A percentile compares a stretch with the other conserved stretches of the same genome.
Evolutionary conservation across 371 early-diverging fungal genomes (phyloP).

Genomic region (Chytridiales sp.): DNA sequence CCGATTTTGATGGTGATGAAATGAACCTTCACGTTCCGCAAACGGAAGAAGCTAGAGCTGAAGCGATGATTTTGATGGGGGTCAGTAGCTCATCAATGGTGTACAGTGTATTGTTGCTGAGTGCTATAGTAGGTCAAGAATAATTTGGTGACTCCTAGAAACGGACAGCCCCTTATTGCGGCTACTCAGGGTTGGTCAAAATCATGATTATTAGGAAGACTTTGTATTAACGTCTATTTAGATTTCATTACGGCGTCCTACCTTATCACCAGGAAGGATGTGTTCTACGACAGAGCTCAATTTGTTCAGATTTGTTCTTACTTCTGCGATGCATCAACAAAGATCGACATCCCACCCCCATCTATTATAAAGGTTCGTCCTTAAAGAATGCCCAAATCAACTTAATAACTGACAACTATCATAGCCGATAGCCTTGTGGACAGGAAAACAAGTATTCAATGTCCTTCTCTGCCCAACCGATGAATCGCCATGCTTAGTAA

Average conservation of each 20-base stretch:
- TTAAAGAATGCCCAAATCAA: slow-evolving; percentile 6
- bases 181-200: no score
- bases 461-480: slow-evolving; percentile 87
- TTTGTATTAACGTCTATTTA: no score
- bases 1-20: slow-evolving; percentile 99
- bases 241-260: slow-evolving; percentile 99
- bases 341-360: slow-evolving; percentile 92
- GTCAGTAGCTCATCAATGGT: slow-evolving; percentile 34
- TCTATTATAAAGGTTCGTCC: slow-evolving; percentile 73
- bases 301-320: slow-evolving; percentile 89
- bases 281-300: slow-evolving; percentile 92
- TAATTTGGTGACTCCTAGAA: slow-evolving; percentile 97
- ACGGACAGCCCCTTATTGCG: slow-evolving; percentile 98
- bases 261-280: slow-evolving; percentile 88
- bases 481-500: slow-evolving; percentile 67
- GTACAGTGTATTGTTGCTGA: background rate
- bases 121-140: slow-evolving; percentile 64
- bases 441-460: slow-evolving; percentile 73
- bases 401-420: slow-evolving; percentile 1
- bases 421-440: slow-evolving; percentile 54
- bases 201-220: no score
- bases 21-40: slow-evolving; percentile 99
- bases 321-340: slow-evolving; percentile 74
- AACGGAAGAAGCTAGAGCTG: slow-evolving; percentile 97
- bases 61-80: slow-evolving; percentile 97